Evolutionary conservation across 2,329 filamentous ascomycete species (phyloP).

Genomic region (Trichophyton benhamiae): DNA sequence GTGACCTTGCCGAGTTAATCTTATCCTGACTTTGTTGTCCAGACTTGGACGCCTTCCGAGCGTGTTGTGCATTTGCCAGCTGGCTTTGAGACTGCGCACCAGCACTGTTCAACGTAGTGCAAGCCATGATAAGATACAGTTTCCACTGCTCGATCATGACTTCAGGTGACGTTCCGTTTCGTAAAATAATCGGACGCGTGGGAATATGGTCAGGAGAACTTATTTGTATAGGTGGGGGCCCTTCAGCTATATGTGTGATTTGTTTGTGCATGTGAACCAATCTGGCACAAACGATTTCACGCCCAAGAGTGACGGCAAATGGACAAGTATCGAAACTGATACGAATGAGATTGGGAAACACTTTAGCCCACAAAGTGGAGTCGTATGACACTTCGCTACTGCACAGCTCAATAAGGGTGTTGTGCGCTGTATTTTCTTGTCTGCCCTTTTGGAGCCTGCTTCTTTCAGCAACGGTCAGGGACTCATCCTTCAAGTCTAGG

Average conservation of each 20-base stretch:
- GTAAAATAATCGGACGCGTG: slow-evolving; percentile 34
- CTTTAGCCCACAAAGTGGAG: slow-evolving; percentile 90
- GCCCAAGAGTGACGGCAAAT: slow-evolving; percentile 77
- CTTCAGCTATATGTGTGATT: slow-evolving; percentile 65
- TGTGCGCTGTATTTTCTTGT: slow-evolving; percentile 69
- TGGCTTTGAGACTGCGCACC: slow-evolving; percentile 51
- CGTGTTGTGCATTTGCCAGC: slow-evolving; percentile 56
- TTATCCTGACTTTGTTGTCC: slow-evolving; percentile 56
- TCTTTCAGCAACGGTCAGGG: slow-evolving; percentile 73
- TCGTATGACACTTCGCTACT: slow-evolving; percentile 93
- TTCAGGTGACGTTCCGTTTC: slow-evolving; percentile 49
- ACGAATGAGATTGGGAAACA: slow-evolving; percentile 88
- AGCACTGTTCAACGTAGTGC: slow-evolving; percentile 80
- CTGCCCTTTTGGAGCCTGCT: slow-evolving; percentile 85
- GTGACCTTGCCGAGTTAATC: slow-evolving; percentile 72
- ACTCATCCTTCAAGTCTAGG: slow-evolving; percentile 80
- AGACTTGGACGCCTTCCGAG: slow-evolving; percentile 63
- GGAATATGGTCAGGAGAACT: slow-evolving; percentile 25
- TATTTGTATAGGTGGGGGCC: slow-evolving; percentile 15
- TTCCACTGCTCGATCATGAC: slow-evolving; percentile 96
- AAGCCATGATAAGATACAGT: slow-evolving; percentile 90
- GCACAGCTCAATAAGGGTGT: slow-evolving; percentile 82
- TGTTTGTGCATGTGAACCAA: slow-evolving; percentile 85
- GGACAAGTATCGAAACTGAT: slow-evolving; percentile 84
- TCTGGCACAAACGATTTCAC: slow-evolving; percentile 84